These are phyloP conservation scores for Exidia glandulosa DNA, from an alignment of 768 basidiomycete genomes.

Conservation along the genomic window DNA sequence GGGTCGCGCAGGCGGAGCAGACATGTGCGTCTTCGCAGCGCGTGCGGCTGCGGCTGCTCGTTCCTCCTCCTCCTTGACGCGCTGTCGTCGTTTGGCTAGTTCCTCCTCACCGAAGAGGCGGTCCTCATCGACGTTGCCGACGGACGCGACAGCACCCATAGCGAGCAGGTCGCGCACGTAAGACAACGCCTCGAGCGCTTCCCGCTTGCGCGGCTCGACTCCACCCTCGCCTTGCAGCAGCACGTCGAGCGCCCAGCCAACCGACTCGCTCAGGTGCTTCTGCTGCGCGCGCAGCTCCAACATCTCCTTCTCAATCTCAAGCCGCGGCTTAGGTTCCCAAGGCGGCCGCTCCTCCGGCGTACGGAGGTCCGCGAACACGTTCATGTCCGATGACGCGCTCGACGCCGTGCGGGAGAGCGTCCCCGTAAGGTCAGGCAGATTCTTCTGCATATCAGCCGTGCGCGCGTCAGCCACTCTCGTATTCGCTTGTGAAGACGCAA, in stretches of 20 bases:
- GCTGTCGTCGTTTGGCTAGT: conserved; percentile 26
- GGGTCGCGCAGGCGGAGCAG: background rate
- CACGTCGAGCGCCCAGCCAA: conserved; percentile 65
- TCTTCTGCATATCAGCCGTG: no score
- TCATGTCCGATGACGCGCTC: conserved; percentile 7
- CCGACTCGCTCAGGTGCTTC: conserved; percentile 52
- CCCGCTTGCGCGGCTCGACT: conserved; percentile 31
- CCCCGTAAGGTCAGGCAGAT: conserved; percentile 73
- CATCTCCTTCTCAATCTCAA: conserved; percentile 60
- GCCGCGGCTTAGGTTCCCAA: conserved; percentile 59
- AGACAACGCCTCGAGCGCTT: conserved; percentile 65
- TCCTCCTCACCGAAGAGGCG: conserved; percentile 50
- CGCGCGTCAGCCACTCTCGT: no score
- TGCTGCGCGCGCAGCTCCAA: conserved; percentile 43
- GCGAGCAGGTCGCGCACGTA: conserved; percentile 69
- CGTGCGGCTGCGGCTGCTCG: conserved; percentile 4
- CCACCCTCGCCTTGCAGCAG: conserved; percentile 43
- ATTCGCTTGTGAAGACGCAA: background rate
- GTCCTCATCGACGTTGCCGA: conserved; percentile 48
- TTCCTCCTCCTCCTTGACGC: conserved; percentile 7
- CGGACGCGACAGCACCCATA: conserved; percentile 24
- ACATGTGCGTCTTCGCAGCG: background rate
- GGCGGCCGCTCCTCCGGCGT: conserved; percentile 43
- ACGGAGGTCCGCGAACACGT: background rate
- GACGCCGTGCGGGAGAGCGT: conserved; percentile 52